Evolutionary conservation across 2,329 filamentous ascomycete genomes (phyloP), one percentile per base, ranked within the genome.

Genomic region (Cladosporium sp.): DNA sequence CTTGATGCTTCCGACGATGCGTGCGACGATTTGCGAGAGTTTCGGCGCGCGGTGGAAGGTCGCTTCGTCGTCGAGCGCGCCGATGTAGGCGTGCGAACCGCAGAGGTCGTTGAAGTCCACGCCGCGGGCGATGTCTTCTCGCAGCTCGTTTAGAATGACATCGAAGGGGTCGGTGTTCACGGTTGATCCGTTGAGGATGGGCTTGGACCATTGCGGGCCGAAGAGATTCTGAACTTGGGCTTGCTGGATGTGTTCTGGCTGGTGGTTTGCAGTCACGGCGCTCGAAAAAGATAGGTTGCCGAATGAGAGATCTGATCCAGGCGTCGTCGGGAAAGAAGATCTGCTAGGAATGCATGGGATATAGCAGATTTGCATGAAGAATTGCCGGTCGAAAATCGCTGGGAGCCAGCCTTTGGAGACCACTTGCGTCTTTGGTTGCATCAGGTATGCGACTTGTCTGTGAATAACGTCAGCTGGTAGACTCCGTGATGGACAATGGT

Each of bases 1-100:
- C 6, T 51, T 44, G 41, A 51, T 39, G 11, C 42, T 51, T 9
- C 19, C 9, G 22, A 51, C 20, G 19, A 22, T 30, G 5, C 32
- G 27, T 9, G 42, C 49, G 18, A 45, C 42, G 12, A 51, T 24
- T 22, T 41, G 42, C 12, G 49, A 51, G n/a, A 51, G 34, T 24
- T 13, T 19, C 3, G 49, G 49, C 6, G 49, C 49, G 15, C 40
- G 32, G 19, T 44, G 6, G 27, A 40, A 44, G 0, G 24, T 40
- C 2, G 38, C 34, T 24, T 40, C 34, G 11, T 40, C 18, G 19
- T 44, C 41, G 12, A 51, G 11, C 6, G 49, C 49, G n/a, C 15
- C 34, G 13, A 51, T 8, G 17, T 40, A 51, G 0, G 42, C 22
- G 22, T 51, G 49, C n/a, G 49, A 22, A 13, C 49, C 49, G 18